Evolutionary conservation across 2,329 filamentous ascomycete species (phyloP).

Genomic region (Talaromyces sp.): DNA sequence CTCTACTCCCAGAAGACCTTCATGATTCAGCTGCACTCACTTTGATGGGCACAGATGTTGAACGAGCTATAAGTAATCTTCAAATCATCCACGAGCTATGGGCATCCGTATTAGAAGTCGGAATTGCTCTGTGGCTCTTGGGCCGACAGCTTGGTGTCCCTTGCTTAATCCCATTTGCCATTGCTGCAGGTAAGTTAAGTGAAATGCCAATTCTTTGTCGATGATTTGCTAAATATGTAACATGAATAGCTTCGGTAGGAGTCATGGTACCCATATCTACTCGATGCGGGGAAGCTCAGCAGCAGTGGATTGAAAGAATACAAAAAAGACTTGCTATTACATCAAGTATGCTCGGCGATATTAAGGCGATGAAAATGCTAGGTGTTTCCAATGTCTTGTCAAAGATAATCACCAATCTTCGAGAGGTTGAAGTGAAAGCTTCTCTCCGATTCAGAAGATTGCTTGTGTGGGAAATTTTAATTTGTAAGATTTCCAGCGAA

Average conservation of each 20-base stretch:
- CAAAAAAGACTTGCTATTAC: conserved; percentile 46
- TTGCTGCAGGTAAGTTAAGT: background rate
- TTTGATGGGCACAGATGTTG: conserved; percentile 8
- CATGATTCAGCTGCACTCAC: conserved; percentile 1
- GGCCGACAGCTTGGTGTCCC: conserved; percentile 1
- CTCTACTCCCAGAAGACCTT: background rate
- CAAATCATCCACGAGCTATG: conserved; percentile 6
- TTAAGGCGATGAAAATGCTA: conserved; percentile 46
- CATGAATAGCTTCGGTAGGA: background rate
- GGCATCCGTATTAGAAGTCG: conserved; percentile 2
- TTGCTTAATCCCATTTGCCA: conserved; percentile 3
- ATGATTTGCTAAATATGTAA: too few species aligned
- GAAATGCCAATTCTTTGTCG: too few species aligned
- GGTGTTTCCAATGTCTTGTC: conserved; percentile 30
- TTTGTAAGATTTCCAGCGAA: too few species aligned
- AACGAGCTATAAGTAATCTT: conserved; percentile 2
- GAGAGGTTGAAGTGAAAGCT: conserved; percentile 10
- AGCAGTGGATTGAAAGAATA: conserved; percentile 45
- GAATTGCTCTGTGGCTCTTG: conserved; percentile 5
- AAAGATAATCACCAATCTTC: conserved; percentile 9
- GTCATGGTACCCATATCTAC: conserved; percentile 1
- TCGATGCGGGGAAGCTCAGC: conserved; percentile 24
- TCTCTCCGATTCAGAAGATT: conserved; percentile 4
- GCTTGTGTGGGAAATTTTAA: background rate
- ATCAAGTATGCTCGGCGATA: conserved; percentile 40